Conservation (phyloP, 2,329 filamentous ascomycete genomes). For the Pestalotiopsis sp. region DNA sequence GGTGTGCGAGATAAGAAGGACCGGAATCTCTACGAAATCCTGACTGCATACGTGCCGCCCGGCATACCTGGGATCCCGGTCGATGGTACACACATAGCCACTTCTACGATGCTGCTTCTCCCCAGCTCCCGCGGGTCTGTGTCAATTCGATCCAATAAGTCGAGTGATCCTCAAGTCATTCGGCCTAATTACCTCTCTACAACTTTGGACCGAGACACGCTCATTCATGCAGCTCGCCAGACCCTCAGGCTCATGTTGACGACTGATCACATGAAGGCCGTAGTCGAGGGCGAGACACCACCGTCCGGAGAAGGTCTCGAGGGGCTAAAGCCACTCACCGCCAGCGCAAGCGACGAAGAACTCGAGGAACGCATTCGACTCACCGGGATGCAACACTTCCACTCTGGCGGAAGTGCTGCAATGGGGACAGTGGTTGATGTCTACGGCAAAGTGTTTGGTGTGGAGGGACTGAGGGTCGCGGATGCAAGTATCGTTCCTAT, state of each 20-base stretch:
- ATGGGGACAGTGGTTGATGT: constrained; percentile 13
- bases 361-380: constrained; percentile 5
- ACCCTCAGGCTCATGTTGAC: neutral
- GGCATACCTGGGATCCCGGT: neutral
- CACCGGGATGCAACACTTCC: neutral
- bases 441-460: neutral
- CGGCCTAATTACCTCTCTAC: constrained; percentile 9
- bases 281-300: constrained; percentile 5
- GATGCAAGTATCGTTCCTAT: constrained; percentile 11
- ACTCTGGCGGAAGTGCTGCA: neutral
- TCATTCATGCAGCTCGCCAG: neutral
- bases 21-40: neutral
- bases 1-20: neutral
- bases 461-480: neutral
- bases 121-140: constrained; percentile 10
- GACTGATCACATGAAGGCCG: neutral
- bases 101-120: constrained; percentile 19
- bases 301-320: neutral
- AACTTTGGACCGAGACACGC: neutral
- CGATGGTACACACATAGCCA: constrained; percentile 8
- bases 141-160: neutral
- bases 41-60: neutral
- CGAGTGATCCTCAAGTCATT: neutral
- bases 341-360: neutral
- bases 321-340: neutral